Conservation (phyloP, 192 early-diverging fungal genomes). For the Rhizophagus clarus region DNA sequence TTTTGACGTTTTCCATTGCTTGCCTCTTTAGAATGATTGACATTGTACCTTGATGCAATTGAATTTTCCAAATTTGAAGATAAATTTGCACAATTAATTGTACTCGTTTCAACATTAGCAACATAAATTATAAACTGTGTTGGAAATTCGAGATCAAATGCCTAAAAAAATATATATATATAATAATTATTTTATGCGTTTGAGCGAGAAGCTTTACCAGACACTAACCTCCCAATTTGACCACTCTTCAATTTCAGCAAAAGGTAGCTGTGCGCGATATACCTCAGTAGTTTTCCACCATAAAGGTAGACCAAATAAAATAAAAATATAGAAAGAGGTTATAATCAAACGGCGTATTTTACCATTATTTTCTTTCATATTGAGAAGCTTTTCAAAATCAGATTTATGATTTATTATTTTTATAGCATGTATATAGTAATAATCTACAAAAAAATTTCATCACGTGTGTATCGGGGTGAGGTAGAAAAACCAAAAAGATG, state of each 20-base stretch:
- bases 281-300: conserved; percentile 86
- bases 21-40: not conserved
- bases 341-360: conserved; percentile 44
- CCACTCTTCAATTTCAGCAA: conserved; percentile 62
- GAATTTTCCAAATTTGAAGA: conserved; percentile 6
- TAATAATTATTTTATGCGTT: not conserved
- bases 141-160: conserved; percentile 38
- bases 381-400: not conserved
- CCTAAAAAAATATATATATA: conserved; percentile 31
- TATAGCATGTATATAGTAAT: no score
- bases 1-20: not conserved
- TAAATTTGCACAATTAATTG: conserved; percentile 7
- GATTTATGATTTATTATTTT: no score
- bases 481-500: no score
- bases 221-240: conserved; percentile 47
- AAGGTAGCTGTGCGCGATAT: conserved; percentile 73
- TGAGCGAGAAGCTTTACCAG: not conserved
- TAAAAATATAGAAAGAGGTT: conserved; percentile 55
- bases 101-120: not conserved
- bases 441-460: no score
- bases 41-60: conserved; percentile 1
- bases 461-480: no score
- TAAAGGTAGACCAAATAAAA: conserved; percentile 68
- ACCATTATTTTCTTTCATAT: conserved; percentile 28
- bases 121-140: conserved; percentile 29